Evolutionary conservation across 352 stramenopile genomes (phyloP), one percentile per base, ranked within the genome.

Genomic region (Stramenopiles sp.): DNA sequence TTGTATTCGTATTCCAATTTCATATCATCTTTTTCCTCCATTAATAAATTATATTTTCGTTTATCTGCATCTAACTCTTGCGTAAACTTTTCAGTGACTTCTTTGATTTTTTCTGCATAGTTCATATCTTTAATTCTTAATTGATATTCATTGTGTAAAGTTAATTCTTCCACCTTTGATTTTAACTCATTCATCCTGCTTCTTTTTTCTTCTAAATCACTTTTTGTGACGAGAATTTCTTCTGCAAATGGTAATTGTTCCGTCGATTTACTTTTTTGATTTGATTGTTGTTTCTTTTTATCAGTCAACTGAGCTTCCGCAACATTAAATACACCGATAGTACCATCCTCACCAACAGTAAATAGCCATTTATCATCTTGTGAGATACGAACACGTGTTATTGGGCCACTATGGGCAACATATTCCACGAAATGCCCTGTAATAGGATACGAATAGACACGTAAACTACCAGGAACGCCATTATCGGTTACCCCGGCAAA

Each of bases 81-180:
- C 63, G 90, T 87, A 82, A 96, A 97, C 82, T 95, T 92, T 79
- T 95, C 90, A 0, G 88, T 93, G 74, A 96, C 89, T 65, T 97
- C 88, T 82, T 97, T 97, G 74, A 97, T 94, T 79, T 97, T 96
- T 80, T 97, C 93, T 76, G 90, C 91, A 84, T 96, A 96, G 82
- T 95, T 95, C 85, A 97, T 95, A 80, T 97, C 92, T 78, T 97
- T 96, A 32, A 97, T 82, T 0, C 93, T 87, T 33, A 97, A 83
- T 76, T 97, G 91, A 79, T 97, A 97, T 73, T 97, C 93, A 80
- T 97, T 97, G 80, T 97, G 90, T 6, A 96, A 30, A 83, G 80
- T 6, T 79, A 74, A 13, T 82, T 79, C 32, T 30, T 97, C 92
- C 0, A 97, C 91, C 84, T 97, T 97, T 30, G 86, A 93, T 79